Conservation (phyloP, 306 rosid species). For the Benincasa hispida region DNA sequence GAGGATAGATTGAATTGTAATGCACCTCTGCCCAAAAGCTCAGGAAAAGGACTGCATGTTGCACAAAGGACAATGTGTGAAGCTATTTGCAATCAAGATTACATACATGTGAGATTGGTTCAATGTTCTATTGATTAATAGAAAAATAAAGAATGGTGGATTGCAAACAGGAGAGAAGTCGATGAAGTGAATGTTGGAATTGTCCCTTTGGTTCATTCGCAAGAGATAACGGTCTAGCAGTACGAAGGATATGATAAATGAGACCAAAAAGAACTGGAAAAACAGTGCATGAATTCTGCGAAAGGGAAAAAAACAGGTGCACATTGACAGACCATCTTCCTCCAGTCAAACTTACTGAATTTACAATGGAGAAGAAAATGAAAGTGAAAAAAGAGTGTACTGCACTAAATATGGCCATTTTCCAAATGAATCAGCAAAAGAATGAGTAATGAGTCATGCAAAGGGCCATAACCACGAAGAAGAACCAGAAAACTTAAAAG, state of each 20-base stretch:
- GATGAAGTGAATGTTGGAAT: background rate
- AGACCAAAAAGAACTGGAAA: background rate
- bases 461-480: background rate
- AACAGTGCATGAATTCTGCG: background rate
- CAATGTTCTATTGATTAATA: background rate
- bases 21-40: slow-evolving; percentile 99
- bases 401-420: background rate
- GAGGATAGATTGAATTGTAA: slow-evolving; percentile 83
- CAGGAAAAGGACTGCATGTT: slow-evolving; percentile 56
- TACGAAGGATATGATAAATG: background rate
- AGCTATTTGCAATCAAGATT: background rate
- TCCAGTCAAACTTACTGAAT: background rate
- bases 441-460: background rate
- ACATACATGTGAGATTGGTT: background rate
- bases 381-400: background rate
- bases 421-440: background rate
- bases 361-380: no score
- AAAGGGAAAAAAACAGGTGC: background rate
- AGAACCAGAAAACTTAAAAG: background rate
- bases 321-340: background rate
- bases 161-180: background rate
- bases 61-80: background rate
- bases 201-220: background rate
- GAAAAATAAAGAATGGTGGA: background rate
- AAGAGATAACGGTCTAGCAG: background rate